Evolutionary conservation across 176 grass and related monocot species (phyloP).

Genomic region (Aegilops sharonensis): DNA sequence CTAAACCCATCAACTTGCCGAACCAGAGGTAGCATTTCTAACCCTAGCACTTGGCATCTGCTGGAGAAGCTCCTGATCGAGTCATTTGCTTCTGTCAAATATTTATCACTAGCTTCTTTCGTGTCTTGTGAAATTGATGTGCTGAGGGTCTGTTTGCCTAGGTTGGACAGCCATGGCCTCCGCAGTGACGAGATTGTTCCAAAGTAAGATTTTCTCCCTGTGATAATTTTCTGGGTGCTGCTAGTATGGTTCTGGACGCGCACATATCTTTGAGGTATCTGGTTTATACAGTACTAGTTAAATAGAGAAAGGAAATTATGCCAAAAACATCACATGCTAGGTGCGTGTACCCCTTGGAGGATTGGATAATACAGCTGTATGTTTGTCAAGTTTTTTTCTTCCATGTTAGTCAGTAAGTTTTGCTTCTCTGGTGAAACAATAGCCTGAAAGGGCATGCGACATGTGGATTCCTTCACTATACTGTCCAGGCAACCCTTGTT

Average conservation of each 20-base stretch:
- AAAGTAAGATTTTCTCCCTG: not conserved
- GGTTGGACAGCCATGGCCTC: constrained; percentile 63
- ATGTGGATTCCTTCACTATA: not conserved
- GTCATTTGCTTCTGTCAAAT: not conserved
- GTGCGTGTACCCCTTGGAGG: not conserved
- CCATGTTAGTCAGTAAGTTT: not conserved
- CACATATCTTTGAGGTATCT: not conserved
- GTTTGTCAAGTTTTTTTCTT: not conserved
- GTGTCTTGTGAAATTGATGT: not conserved
- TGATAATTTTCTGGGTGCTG: not conserved
- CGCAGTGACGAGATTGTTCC: constrained; percentile 50
- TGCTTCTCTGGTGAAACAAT: not conserved
- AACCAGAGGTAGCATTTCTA: constrained; percentile 26
- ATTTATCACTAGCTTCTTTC: not conserved
- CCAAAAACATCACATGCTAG: not conserved
- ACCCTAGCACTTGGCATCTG: not conserved
- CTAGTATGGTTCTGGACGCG: not conserved
- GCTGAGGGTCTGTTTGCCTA: constrained; percentile 27
- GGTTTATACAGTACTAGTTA: not conserved
- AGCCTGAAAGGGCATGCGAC: not conserved
- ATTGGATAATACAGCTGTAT: not conserved
- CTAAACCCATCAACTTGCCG: constrained; percentile 41
- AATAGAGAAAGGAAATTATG: not conserved
- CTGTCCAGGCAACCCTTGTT: not conserved
- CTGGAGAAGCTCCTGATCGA: not conserved